Base-by-base conservation (phyloP, 179 eudicot species). In the Amaranthus tricolor region DNA sequence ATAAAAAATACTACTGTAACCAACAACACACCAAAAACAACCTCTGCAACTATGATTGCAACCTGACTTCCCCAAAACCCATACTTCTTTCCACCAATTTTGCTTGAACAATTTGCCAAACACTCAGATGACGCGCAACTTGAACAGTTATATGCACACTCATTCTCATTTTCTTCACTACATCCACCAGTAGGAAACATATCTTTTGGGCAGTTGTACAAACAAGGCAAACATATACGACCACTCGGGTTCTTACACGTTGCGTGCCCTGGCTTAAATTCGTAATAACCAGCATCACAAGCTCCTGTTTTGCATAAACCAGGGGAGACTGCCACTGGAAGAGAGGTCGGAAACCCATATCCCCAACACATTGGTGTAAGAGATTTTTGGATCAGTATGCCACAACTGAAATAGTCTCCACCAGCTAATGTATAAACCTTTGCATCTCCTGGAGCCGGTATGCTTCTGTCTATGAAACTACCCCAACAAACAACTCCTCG, bases 341-440 rank as follows among this genome's bases (percentile, higher is more conserved):
- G 82, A 24, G 93, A 79, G 1, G 91, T 19, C 0, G 99, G 99
- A 71, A 93, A 88, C 0, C 88, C 90, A 5, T 50, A 80, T 5
- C 99, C 99, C 99, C 99, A 95, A 78, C 99, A 95, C 58, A 86
- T 76, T 0, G 97, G 90, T 3, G 69, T 59, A 0, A 88, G 83
- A 6, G 89, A 82, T 31, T 78, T 86, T 71, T 83, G 84, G 0
- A 88, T 89, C 6, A 84, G 81, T 43, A 89, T 71, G 9, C 97
- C 99, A 70, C 99, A 95, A 17, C 92, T 82, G 77, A 93, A 95
- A 74, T 95, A 95, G 79, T 93, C 98, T 50, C 97, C 98, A 0
- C 95, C 93, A n/a, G 88, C 86, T n/a, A n/a, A n/a, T n/a, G 85
- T 80, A 62, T 86, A 93, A 55, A 93, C 82, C 73, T 72, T 81